phyloP scores from a whole-genome alignment of 345 rosid genomes.

The Syzygium grande region DNA sequence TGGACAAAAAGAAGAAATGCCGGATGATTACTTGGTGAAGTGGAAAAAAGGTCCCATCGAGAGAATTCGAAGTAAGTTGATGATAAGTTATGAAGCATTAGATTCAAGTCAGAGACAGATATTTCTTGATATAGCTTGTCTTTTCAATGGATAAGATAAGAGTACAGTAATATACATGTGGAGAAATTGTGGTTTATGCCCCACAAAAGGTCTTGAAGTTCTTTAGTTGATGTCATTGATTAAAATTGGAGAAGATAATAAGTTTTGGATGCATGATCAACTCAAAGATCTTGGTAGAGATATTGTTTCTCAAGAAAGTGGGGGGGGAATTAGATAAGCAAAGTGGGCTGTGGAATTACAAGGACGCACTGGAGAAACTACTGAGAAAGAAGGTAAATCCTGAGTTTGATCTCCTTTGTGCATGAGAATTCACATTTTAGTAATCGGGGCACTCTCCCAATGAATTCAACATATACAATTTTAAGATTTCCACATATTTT shows the following conservation, averaged over 20 bases:
- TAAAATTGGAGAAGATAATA: neutral
- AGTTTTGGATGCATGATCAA: neutral
- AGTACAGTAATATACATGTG: neutral
- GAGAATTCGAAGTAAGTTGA: neutral
- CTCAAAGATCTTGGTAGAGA: neutral
- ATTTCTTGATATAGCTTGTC: slow-evolving; percentile 2
- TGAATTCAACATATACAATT: neutral
- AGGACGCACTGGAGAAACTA: neutral
- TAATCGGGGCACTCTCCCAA: neutral
- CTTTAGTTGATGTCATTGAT: neutral
- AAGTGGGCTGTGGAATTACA: neutral
- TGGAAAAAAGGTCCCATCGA: neutral
- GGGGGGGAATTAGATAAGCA: neutral
- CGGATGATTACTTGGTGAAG: neutral
- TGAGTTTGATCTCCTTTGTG: neutral
- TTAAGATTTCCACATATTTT: neutral
- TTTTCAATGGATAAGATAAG: neutral
- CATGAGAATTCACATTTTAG: neutral
- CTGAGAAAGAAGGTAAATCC: neutral
- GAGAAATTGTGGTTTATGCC: neutral
- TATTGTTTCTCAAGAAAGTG: neutral
- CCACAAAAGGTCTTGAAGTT: neutral
- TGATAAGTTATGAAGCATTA: neutral
- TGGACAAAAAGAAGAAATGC: neutral
- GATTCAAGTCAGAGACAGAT: neutral